These are phyloP conservation scores for Strobilomyces dryophilus DNA, from an alignment of 768 basidiomycete species.

Conservation along the genomic window DNA sequence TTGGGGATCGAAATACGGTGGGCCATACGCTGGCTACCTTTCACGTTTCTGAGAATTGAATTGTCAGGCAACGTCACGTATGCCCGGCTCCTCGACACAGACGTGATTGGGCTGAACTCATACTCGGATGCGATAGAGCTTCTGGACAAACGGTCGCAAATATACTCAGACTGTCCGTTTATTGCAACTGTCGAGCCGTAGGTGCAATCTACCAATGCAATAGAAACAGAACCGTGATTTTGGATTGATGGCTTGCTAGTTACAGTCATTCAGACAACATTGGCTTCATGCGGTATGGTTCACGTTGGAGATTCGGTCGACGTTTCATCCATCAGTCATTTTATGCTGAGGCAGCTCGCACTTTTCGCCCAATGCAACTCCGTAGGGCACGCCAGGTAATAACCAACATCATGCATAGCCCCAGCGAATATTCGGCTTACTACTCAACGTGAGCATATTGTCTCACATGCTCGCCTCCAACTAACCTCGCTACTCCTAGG, in stretches of 20 bases:
- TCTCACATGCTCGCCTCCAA: background rate
- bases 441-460: slow-evolving; percentile 1
- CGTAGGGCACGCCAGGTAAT: slow-evolving; percentile 5
- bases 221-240: background rate
- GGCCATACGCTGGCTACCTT: background rate
- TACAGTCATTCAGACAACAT: background rate
- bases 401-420: slow-evolving; percentile 6
- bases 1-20: slow-evolving; percentile 7
- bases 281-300: background rate
- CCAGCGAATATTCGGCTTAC: background rate
- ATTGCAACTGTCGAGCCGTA: slow-evolving; percentile 4
- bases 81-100: background rate
- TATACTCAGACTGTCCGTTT: slow-evolving; percentile 12
- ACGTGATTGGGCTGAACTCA: slow-evolving; percentile 10
- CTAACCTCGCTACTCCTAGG: background rate
- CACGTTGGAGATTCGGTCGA: slow-evolving; percentile 9
- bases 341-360: slow-evolving; percentile 1
- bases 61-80: slow-evolving; percentile 7
- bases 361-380: slow-evolving; percentile 13
- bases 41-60: background rate
- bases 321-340: slow-evolving; percentile 15
- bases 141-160: slow-evolving; percentile 12
- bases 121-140: background rate
- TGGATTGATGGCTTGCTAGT: background rate
- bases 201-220: background rate